Percentiles rank a stretch among this genome's conserved stretches.
These are phyloP conservation scores for Lupinus albus DNA, from an alignment of 306 rosid genomes.

Conservation along the genomic window DNA sequence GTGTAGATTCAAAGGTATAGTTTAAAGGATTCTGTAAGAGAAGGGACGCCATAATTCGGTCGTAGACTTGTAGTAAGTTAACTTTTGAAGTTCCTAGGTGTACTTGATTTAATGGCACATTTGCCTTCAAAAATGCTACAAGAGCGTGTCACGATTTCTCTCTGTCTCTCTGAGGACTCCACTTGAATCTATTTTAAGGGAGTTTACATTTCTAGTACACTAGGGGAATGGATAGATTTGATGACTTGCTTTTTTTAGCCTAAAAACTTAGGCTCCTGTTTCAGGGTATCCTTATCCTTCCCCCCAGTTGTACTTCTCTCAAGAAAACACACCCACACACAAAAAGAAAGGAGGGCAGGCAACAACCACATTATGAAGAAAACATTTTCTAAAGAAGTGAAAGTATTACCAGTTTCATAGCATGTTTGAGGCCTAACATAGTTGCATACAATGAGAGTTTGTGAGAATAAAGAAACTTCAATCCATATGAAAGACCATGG, in stretches of 20 bases:
- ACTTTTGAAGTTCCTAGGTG: not conserved
- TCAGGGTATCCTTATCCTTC: slow-evolving; percentile 23
- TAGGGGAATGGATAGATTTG: not conserved
- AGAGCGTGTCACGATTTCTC: not conserved
- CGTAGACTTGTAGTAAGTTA: not conserved
- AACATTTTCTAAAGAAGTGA: slow-evolving; percentile 39
- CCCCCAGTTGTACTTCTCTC: slow-evolving; percentile 7
- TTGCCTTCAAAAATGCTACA: slow-evolving; percentile 29
- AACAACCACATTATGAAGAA: slow-evolving; percentile 37
- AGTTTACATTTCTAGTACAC: slow-evolving; percentile 4
- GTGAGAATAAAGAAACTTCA: slow-evolving; percentile 82
- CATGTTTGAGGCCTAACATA: slow-evolving; percentile 81
- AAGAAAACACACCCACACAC: not conserved
- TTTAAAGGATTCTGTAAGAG: slow-evolving; percentile 1
- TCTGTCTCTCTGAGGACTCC: not conserved
- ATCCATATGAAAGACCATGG: slow-evolving; percentile 79
- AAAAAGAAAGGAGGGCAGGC: slow-evolving; percentile 24
- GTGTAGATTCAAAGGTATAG: slow-evolving; percentile 9
- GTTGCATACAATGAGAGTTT: slow-evolving; percentile 58
- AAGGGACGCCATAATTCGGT: slow-evolving; percentile 6
- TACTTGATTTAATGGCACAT: slow-evolving; percentile 16
- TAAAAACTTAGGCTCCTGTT: slow-evolving; percentile 25
- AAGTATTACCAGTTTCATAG: slow-evolving; percentile 78
- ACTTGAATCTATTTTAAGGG: slow-evolving; percentile 8
- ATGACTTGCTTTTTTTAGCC: slow-evolving; percentile 9